phyloP scores from a whole-genome alignment of 495 filamentous ascomycete genomes.

The Glonium stellatum region DNA sequence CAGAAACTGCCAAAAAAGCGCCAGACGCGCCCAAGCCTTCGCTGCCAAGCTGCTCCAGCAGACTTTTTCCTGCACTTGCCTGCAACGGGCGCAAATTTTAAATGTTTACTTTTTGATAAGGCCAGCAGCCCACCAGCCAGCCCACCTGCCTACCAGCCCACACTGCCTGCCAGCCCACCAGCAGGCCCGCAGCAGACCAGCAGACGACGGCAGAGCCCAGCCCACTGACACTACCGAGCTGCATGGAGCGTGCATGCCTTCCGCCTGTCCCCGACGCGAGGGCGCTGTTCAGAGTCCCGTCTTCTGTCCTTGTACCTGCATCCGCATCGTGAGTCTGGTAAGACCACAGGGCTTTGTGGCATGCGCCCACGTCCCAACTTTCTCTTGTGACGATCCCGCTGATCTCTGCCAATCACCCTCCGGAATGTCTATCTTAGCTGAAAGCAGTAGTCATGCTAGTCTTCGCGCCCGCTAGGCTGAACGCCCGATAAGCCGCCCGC shows the following conservation, averaged over 20 bases:
- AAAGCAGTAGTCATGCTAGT: slow-evolving; percentile 10
- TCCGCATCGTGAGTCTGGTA: slow-evolving; percentile 9
- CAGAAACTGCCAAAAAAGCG: too few relatives aligned
- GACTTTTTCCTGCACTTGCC: slow-evolving; percentile 2
- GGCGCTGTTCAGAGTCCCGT: neutral
- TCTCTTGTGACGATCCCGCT: slow-evolving; percentile 17
- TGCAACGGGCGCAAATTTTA: neutral
- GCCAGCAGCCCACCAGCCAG: neutral
- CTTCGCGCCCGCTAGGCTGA: slow-evolving; percentile 24
- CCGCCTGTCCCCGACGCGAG: too few relatives aligned
- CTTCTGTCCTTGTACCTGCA: slow-evolving; percentile 16
- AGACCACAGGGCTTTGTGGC: slow-evolving; percentile 3
- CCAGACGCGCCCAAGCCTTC: too few relatives aligned
- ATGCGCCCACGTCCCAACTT: slow-evolving; percentile 16
- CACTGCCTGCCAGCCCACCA: neutral
- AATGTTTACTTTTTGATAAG: neutral
- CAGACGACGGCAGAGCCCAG: neutral
- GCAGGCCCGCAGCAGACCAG: neutral
- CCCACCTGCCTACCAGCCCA: neutral
- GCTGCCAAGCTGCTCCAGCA: slow-evolving; percentile 2
- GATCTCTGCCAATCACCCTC: slow-evolving; percentile 13
- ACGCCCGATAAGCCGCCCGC: slow-evolving; percentile 23
- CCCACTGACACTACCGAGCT: too few relatives aligned
- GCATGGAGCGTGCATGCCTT: too few relatives aligned
- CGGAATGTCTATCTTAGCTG: slow-evolving; percentile 14